Base-by-base conservation (phyloP, 2,329 filamentous ascomycete genomes). In the Ambrosiella xylebori region DNA sequence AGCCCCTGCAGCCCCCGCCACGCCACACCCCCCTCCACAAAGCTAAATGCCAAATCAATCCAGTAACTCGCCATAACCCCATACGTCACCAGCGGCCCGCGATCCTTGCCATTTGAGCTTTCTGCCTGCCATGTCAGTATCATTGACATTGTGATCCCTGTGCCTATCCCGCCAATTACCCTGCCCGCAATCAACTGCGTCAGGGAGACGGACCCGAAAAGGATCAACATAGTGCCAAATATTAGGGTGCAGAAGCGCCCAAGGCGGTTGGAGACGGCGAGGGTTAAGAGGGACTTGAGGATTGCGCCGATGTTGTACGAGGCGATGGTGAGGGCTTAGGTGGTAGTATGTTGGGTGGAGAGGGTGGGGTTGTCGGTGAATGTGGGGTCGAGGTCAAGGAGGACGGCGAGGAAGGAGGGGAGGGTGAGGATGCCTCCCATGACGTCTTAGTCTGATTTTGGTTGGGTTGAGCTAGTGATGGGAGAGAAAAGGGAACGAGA, bases 341-440 rank as follows among this genome's bases (percentile, higher is more conserved):
- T n/a, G 40, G 40, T 41, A 12, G 40, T 41, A n/a, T 8, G 40
- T 11, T 12, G 40, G 40, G 40, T 65, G 2, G 64, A 64, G 54
- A 27, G 40, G 1, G 71, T 71, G 9, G 73, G 68, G 3, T 68
- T 64, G 54, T 76, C 73, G 1, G 77, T 79, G 66, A 85, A 80
- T 60, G 80, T 78, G 62, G 81, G 8, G 13, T 75, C 70, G 64
- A 63, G 72, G 3, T 76, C 77, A 44, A 79, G 69, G 68, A 84
- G 84, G 65, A 76, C 79, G 1, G 64, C 59, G n/a, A 82, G 71
- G 65, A 84, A 83, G 63, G 79, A 70, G 17, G 70, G 70, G 55
- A 90, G 76, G 1, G 84, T 87, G 59, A 91, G 72, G 62, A 91
- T 80, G 59, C 82, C 82, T 50, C 83, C 85, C 76, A 86, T 88